phyloP scores from a whole-genome alignment of 1,284 basidiomycete genomes.

The Tilletiopsis washingtonensis region DNA sequence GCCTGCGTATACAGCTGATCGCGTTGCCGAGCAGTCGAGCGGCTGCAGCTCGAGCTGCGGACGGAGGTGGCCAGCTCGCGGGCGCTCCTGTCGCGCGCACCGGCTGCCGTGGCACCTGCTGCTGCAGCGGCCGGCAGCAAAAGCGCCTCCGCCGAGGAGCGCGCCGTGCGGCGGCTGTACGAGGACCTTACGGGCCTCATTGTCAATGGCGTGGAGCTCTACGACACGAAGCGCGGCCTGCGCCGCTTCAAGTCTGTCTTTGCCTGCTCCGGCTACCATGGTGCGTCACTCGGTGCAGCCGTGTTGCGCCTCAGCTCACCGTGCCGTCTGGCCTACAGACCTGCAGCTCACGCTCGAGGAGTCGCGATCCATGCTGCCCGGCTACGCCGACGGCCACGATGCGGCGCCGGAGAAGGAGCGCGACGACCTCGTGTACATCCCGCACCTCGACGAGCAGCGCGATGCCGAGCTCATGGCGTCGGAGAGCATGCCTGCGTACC shows the following conservation, averaged over 20 bases:
- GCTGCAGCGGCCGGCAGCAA: background rate
- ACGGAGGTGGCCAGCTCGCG: background rate
- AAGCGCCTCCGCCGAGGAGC: slow-evolving; percentile 25
- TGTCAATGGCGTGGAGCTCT: slow-evolving; percentile 11
- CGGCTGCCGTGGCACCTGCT: no score
- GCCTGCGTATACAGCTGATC: no score
- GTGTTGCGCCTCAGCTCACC: background rate
- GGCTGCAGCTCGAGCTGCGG: background rate
- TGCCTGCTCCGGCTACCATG: slow-evolving; percentile 34
- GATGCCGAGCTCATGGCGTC: slow-evolving; percentile 18
- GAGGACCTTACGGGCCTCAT: slow-evolving; percentile 44
- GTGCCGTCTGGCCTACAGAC: slow-evolving; percentile 9
- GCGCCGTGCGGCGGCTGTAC: slow-evolving; percentile 39
- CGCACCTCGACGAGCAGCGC: slow-evolving; percentile 34
- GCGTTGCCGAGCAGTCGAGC: background rate
- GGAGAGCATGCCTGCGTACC: slow-evolving; percentile 13
- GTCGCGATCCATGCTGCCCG: slow-evolving; percentile 3
- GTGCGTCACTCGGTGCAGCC: slow-evolving; percentile 4
- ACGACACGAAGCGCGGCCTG: slow-evolving; percentile 7
- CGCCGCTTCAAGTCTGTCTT: slow-evolving; percentile 33
- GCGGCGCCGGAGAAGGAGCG: slow-evolving; percentile 6
- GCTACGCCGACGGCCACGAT: background rate
- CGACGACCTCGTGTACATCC: slow-evolving; percentile 38
- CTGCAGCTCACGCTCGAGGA: slow-evolving; percentile 40
- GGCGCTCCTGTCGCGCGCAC: background rate